Base-by-base conservation (phyloP, 2,329 filamentous ascomycete species). In the Neofusicoccum sp. region DNA sequence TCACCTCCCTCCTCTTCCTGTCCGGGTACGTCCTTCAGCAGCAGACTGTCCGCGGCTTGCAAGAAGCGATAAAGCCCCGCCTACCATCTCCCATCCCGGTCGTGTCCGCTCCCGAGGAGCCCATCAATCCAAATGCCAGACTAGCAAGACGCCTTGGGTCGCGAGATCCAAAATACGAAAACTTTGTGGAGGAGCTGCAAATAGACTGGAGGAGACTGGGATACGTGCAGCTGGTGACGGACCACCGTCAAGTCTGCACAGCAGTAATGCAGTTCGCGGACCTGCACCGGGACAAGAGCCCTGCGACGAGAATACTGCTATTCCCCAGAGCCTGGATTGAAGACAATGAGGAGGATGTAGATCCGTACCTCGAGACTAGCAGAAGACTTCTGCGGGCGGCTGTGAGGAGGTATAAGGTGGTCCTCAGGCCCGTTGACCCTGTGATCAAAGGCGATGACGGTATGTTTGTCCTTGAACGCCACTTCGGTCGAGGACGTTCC, bases 21-120 rank as follows among this genome's bases (percentile, higher is more conserved):
- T 92, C 91, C 58, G 93, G 93, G 71, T 97, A 96, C 75, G 85
- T 88, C 3, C 84, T 97, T 60, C 93, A 97, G 72, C 93, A 97
- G 76, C 87, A 92, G 70, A 95, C 92, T 0, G 86, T 97, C 4
- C 85, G 85, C 66, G 89, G 89, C 69, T 84, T 97, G 36, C 90
- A 94, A 70, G 81, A 83, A 62, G 90, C 90, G 16, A 89, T 97
- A 70, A 84, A 84, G 68, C 84, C 82, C 56, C 82, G 66, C 75
- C 80, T 71, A 59, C 80, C 80, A 0, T 74, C 76, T 61, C 76
- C 78, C 16, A 71, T 79, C 5, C 71, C 72, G 52, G 66, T 69
- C 14, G 64, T 70, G 7, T 70, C 69, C 56, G 67, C 78, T 72
- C 70, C 74, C 49, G 67, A 66, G 16, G 47, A 47, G 14, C 16